Evolutionary conservation across 257 asterid genomes (phyloP).

Genomic region (Pogostemon cablin): DNA sequence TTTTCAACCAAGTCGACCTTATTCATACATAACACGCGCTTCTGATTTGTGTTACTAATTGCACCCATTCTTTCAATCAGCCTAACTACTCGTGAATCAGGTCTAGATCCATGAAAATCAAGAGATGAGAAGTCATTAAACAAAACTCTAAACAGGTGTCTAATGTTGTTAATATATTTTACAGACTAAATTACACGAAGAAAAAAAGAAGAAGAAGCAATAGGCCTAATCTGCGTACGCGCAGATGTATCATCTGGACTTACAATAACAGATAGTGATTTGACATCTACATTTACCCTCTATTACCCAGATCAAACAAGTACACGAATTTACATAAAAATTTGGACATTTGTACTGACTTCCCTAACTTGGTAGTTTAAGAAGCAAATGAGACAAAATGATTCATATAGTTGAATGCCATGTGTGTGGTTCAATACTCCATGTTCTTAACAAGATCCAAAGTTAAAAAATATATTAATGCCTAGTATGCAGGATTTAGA

Average conservation of each 20-base stretch:
- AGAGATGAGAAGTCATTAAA: constrained; percentile 28
- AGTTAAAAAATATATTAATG: not conserved
- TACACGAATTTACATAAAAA: not conserved
- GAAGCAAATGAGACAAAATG: not conserved
- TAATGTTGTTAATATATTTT: constrained; percentile 19
- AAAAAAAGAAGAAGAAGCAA: not conserved
- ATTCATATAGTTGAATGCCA: not conserved
- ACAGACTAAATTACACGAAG: not conserved
- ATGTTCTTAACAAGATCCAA: not conserved
- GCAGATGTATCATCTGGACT: not conserved
- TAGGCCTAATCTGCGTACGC: constrained; percentile 13
- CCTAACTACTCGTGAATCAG: constrained; percentile 93
- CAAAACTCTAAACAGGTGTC: constrained; percentile 14
- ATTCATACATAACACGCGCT: constrained; percentile 83
- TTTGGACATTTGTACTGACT: not conserved
- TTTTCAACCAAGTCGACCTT: constrained; percentile 84
- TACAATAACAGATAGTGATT: constrained; percentile 17
- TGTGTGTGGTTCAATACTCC: not conserved
- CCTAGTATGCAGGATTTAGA: not conserved
- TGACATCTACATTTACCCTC: constrained; percentile 17
- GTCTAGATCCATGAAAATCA: constrained; percentile 49
- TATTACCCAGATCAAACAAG: constrained; percentile 7
- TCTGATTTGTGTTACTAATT: constrained; percentile 59
- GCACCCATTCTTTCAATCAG: constrained; percentile 93
- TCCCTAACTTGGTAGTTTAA: constrained; percentile 9